A percentile compares a stretch with the other conserved stretches of the same genome.
phyloP scores from a whole-genome alignment of 257 asterid genomes.

The Ligustrum vulgare region DNA sequence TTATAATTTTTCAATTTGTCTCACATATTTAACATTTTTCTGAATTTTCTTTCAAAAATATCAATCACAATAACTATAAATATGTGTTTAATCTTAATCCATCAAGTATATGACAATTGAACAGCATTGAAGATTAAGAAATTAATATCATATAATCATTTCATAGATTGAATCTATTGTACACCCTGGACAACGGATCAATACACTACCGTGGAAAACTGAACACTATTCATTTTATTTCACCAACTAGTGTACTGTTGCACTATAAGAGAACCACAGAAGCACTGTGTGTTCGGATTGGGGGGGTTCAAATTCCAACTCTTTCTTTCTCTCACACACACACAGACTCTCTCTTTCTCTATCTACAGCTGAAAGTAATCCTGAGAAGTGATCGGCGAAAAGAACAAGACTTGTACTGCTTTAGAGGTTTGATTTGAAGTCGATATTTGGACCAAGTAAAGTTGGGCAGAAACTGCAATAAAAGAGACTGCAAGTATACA shows the following conservation, averaged over 20 bases:
- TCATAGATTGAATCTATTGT: no score
- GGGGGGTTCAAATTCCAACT: not conserved
- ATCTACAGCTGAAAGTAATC: conserved; percentile 42
- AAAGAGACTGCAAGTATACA: conserved; percentile 8
- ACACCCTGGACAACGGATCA: no score
- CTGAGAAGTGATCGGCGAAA: conserved; percentile 50
- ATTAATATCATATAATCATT: no score
- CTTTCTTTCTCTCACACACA: conserved; percentile 24
- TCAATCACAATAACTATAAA: no score
- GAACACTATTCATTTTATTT: not conserved
- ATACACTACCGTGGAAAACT: no score
- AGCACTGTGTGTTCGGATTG: conserved; percentile 36
- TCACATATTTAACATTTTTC: no score
- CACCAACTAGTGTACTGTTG: conserved; percentile 30
- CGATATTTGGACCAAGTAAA: no score
- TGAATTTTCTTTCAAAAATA: no score
- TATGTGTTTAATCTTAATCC: no score
- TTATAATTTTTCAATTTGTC: no score
- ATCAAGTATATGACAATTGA: no score
- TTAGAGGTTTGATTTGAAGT: conserved; percentile 2
- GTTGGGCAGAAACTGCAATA: not conserved
- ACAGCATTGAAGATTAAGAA: no score
- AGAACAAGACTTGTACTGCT: conserved; percentile 36
- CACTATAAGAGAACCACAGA: conserved; percentile 56
- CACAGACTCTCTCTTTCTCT: not conserved